Base-by-base conservation (phyloP, 768 basidiomycete species). In the Russula earlei region DNA sequence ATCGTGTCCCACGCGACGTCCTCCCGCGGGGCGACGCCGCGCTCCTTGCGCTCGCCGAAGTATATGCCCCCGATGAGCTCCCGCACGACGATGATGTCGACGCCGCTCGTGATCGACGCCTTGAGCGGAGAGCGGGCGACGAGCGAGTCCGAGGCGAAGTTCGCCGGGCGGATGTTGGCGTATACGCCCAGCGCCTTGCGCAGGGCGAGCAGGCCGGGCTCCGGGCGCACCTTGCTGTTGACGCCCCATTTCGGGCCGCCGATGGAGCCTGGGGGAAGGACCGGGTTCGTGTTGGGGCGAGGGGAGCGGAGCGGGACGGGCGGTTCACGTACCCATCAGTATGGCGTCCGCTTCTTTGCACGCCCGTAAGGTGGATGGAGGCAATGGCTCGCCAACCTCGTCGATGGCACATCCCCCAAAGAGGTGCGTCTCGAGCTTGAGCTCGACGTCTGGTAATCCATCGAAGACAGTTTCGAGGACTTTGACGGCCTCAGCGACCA, bases 181-280 rank as follows among this genome's bases (percentile, higher is more conserved):
- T 94, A 98, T 46, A 98, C 81, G 20, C 93, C 95, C 52, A 98
- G 84, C 27, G 81, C 82, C 71, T 99, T 98, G 63, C 96, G 85
- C 50, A 99, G 80, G 7, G 74, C 68, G 27, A 99, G 83, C 11
- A 99, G 80, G 52, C 96, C 96, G 58, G 82, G 81, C 69, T 99
- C 96, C 17, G 96, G 96, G 54, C 96, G 84, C 52, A 97, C 82
- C 69, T 86, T 85, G 58, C 81, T 78, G 54, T 84, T 80, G 3
- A 94, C 87, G 46, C 92, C 94, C 96, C 96, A 99, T 72, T 97
- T 97, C 14, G 96, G 96, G n/a, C 96, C 96, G 56, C 96, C 96
- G 62, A 98, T 89, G 19, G 95, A 86, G 62, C 95, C 95, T 97
- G 20, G 20, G 40, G 33, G 27, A 12, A 22, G 5, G 46, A 27